Percentiles rank a stretch among this genome's conserved stretches.
Conservation (phyloP, 1,284 basidiomycete genomes). For the Ganoderma multipileum region DNA sequence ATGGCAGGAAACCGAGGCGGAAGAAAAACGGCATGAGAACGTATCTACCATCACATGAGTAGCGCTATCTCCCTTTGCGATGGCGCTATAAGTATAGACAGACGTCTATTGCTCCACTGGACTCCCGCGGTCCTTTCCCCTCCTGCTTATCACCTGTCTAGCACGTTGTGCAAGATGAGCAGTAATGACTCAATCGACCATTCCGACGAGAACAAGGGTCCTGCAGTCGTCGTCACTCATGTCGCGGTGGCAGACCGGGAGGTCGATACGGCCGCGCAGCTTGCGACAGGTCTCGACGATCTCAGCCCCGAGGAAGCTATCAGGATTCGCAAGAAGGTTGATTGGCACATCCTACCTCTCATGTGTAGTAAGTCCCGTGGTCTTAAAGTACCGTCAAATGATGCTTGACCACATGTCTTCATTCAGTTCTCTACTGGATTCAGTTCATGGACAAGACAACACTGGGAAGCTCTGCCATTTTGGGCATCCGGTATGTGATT, state of each 20-base stretch:
- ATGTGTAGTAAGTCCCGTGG: slow-evolving; percentile 63
- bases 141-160: background rate
- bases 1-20: background rate
- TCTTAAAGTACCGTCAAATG: background rate
- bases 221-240: slow-evolving; percentile 24
- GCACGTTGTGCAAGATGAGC: slow-evolving; percentile 21
- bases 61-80: slow-evolving; percentile 23
- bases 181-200: slow-evolving; percentile 26
- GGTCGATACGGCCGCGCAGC: slow-evolving; percentile 63
- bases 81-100: slow-evolving; percentile 15
- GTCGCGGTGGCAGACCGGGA: slow-evolving; percentile 44
- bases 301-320: slow-evolving; percentile 57
- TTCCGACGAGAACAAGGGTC: slow-evolving; percentile 35
- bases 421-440: slow-evolving; percentile 64
- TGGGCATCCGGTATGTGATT: slow-evolving; percentile 60
- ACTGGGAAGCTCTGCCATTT: slow-evolving; percentile 67
- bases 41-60: slow-evolving; percentile 19
- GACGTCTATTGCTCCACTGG: slow-evolving; percentile 3
- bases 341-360: slow-evolving; percentile 67
- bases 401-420: background rate
- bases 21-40: slow-evolving; percentile 25
- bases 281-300: slow-evolving; percentile 51
- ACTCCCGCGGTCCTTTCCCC: slow-evolving; percentile 7
- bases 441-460: slow-evolving; percentile 82
- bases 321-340: slow-evolving; percentile 69